phyloP scores from a whole-genome alignment of 1,284 basidiomycete species.

The Heterobasidion irregulare region DNA sequence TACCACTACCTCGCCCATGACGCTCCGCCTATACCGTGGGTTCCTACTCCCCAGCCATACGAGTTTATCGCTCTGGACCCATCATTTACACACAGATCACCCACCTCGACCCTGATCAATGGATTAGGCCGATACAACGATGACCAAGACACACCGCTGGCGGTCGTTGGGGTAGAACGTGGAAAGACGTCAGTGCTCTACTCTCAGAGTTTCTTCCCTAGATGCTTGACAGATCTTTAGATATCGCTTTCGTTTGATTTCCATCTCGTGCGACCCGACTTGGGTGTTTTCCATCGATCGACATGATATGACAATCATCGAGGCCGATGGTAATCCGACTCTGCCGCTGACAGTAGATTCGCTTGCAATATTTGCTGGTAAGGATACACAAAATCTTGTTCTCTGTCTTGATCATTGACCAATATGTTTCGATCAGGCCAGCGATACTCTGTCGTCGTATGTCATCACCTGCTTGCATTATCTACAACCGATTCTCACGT shows the following conservation, averaged over 20 bases:
- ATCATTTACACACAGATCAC: not conserved
- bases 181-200: not conserved
- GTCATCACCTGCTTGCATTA: conserved; percentile 11
- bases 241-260: conserved; percentile 27
- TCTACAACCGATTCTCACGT: not conserved
- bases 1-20: conserved; percentile 7
- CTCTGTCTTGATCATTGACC: not conserved
- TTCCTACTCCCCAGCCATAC: not conserved
- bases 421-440: conserved; percentile 17
- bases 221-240: conserved; percentile 2
- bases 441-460: conserved; percentile 25
- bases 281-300: conserved; percentile 36
- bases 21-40: conserved; percentile 4
- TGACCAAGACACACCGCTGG: conserved; percentile 15
- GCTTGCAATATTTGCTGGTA: conserved; percentile 28
- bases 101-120: conserved; percentile 41
- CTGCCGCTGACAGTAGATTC: conserved; percentile 31
- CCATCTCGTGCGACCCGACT: conserved; percentile 23
- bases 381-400: not conserved
- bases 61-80: no score
- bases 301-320: conserved; percentile 44
- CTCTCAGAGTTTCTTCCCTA: not conserved
- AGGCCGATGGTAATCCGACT: conserved; percentile 38
- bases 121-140: conserved; percentile 26
- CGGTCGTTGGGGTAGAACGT: conserved; percentile 21